Percentiles rank a stretch among this genome's conserved stretches.
Evolutionary conservation across 805 yeast species (phyloP).

Genomic region (Starmerella riodocensis): DNA sequence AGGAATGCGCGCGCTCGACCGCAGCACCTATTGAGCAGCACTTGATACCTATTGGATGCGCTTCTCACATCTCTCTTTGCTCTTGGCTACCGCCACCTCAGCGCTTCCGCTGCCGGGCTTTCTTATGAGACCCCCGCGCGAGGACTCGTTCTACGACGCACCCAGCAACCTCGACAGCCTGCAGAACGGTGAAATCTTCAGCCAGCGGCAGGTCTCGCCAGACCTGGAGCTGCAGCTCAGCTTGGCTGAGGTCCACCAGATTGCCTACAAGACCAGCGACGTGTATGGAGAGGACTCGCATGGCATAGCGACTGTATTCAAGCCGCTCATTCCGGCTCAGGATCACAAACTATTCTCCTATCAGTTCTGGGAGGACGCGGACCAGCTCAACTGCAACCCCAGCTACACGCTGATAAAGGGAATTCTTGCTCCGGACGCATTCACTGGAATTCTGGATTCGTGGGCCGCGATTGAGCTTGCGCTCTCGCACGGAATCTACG

Average conservation of each 20-base stretch:
- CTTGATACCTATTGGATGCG: no score
- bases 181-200: slow-evolving; percentile 10
- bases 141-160: slow-evolving; percentile 16
- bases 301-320: slow-evolving; percentile 13
- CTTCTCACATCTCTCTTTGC: no score
- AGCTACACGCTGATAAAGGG: slow-evolving; percentile 18
- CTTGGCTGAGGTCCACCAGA: slow-evolving; percentile 8
- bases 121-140: slow-evolving; percentile 4
- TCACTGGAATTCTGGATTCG: neutral
- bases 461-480: neutral
- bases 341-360: slow-evolving; percentile 8
- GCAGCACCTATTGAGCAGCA: no score
- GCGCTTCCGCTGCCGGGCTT: neutral
- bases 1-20: no score
- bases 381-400: slow-evolving; percentile 23
- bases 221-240: neutral
- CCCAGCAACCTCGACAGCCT: neutral
- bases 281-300: slow-evolving; percentile 6
- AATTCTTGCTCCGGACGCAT: neutral
- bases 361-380: slow-evolving; percentile 22
- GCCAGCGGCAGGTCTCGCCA: slow-evolving; percentile 2
- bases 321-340: slow-evolving; percentile 2
- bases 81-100: neutral
- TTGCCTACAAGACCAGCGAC: slow-evolving; percentile 8
- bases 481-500: slow-evolving; percentile 8